These are phyloP conservation scores for Leishmania braziliensis DNA, from an alignment of 208 protist genomes.

Conservation along the genomic window DNA sequence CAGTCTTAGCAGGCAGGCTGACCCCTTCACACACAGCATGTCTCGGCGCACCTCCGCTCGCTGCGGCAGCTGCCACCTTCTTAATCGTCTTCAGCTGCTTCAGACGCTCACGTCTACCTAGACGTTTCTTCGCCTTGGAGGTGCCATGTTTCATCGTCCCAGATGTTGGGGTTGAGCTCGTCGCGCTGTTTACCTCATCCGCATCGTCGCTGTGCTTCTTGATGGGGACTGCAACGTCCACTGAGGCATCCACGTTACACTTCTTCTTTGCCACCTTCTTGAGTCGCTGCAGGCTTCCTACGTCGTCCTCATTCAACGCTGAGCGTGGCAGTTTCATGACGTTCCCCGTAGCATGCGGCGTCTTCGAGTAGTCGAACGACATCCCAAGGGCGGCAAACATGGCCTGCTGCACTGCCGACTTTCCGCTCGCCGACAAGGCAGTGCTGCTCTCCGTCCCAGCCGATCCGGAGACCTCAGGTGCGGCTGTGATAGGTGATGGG, in stretches of 20 bases:
- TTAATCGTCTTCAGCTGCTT: conserved; percentile 19
- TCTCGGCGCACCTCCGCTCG: neutral
- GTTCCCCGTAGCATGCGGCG: conserved; percentile 17
- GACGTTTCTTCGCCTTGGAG: conserved; percentile 26
- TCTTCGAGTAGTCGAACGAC: conserved; percentile 53
- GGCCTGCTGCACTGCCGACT: conserved; percentile 21
- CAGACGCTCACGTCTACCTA: conserved; percentile 31
- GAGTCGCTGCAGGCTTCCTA: conserved; percentile 36
- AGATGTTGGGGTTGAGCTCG: neutral
- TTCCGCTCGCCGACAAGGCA: neutral
- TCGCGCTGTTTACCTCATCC: neutral
- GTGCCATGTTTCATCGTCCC: conserved; percentile 4
- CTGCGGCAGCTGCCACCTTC: neutral
- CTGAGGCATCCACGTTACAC: conserved; percentile 16
- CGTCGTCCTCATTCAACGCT: conserved; percentile 47
- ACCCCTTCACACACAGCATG: neutral
- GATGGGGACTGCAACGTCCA: neutral
- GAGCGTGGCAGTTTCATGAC: conserved; percentile 22
- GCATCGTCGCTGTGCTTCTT: neutral
- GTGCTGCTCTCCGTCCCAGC: neutral
- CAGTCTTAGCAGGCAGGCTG: neutral
- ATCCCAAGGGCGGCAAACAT: conserved; percentile 47
- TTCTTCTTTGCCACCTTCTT: conserved; percentile 47
- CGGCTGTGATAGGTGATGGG: neutral
- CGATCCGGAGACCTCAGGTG: neutral